Evolutionary conservation across 441 rosid genomes (phyloP).

Genomic region (Croton laevigatus): DNA sequence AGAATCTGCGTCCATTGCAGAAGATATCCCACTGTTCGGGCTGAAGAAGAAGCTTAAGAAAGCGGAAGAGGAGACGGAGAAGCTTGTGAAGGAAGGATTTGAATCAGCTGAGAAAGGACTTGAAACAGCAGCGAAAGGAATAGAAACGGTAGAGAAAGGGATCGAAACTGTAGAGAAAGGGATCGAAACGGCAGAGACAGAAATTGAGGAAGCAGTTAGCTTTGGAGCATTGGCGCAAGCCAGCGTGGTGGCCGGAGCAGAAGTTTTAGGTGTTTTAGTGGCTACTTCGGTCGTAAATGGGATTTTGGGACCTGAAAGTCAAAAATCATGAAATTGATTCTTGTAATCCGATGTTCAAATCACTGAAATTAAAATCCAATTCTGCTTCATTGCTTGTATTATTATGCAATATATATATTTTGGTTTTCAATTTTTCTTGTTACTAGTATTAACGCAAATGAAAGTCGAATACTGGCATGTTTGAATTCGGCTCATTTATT

Average conservation of each 20-base stretch:
- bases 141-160: slow-evolving; percentile 55
- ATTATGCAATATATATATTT: too few species aligned
- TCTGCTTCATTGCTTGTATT: too few species aligned
- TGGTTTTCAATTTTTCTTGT: too few species aligned
- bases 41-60: slow-evolving; percentile 66
- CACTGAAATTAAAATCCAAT: too few species aligned
- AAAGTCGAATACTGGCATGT: too few species aligned
- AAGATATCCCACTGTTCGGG: slow-evolving; percentile 73
- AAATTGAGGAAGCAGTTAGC: slow-evolving; percentile 43
- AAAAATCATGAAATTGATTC: slow-evolving; percentile 30
- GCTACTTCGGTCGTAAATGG: slow-evolving; percentile 77
- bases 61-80: slow-evolving; percentile 72
- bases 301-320: slow-evolving; percentile 65
- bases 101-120: slow-evolving; percentile 69
- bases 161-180: slow-evolving; percentile 46
- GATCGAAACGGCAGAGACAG: slow-evolving; percentile 32
- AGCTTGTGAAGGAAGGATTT: slow-evolving; percentile 67
- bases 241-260: slow-evolving; percentile 71
- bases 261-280: slow-evolving; percentile 60
- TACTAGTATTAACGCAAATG: too few species aligned
- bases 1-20: slow-evolving; percentile 46
- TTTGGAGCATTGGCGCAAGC: slow-evolving; percentile 77
- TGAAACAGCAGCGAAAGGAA: slow-evolving; percentile 47
- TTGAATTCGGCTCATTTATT: too few species aligned
- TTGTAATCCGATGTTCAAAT: background rate